Percentiles rank a stretch among this genome's conserved stretches.
These are phyloP conservation scores for Planoprotostelium fungivorum DNA, from an alignment of 78 protist species.

Conservation along the genomic window DNA sequence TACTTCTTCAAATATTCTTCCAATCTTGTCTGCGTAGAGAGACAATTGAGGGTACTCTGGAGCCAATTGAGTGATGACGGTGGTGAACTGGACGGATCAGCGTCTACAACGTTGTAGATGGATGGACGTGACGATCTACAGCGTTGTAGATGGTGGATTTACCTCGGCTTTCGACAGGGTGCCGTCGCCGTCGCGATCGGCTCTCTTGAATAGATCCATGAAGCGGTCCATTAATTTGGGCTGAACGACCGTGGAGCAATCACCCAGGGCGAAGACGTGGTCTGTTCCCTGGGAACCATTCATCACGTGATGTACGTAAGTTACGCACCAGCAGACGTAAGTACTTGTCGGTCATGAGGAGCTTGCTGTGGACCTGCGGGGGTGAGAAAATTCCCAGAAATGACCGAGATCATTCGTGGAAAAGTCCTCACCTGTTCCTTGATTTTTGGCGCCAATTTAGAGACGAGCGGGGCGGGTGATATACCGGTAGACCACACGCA, in stretches of 20 bases:
- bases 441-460: not conserved
- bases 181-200: conserved; percentile 41
- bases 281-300: not conserved
- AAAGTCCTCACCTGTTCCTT: not conserved
- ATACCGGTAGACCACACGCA: conserved; percentile 73
- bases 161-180: conserved; percentile 32
- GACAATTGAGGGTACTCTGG: conserved; percentile 40
- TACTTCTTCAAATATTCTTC: conserved; percentile 17
- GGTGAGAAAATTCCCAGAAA: conserved; percentile 7
- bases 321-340: not conserved
- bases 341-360: not conserved
- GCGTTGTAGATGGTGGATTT: too few species aligned
- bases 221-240: conserved; percentile 16
- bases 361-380: not conserved
- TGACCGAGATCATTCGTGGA: not conserved
- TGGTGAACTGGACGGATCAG: too few species aligned
- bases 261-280: conserved; percentile 70
- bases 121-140: too few species aligned
- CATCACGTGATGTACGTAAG: not conserved
- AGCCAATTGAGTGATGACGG: too few species aligned
- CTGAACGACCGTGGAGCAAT: conserved; percentile 55
- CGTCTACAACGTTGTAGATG: too few species aligned
- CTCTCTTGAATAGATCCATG: conserved; percentile 44
- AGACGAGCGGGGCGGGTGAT: conserved; percentile 22
- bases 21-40: conserved; percentile 3